Base-by-base conservation (phyloP, 2,329 filamentous ascomycete genomes). In the Macroventuria anomochaeta region DNA sequence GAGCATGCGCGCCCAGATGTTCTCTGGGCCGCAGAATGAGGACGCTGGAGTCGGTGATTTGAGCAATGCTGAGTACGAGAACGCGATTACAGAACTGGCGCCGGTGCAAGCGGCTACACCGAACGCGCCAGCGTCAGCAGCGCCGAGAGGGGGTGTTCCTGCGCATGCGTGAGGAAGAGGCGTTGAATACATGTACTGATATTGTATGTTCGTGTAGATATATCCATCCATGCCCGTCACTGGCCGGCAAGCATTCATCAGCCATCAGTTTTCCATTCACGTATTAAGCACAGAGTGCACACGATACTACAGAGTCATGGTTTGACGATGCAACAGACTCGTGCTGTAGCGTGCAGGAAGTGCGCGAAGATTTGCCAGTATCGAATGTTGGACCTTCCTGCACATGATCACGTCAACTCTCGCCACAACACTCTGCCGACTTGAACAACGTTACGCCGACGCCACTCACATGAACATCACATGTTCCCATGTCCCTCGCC, bases 1-100 rank as follows among this genome's bases (percentile, higher is more conserved):
- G 55, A 79, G 83, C 56, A 74, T 75, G 54, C 67, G 73, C 17
- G 81, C 80, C 3, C 72, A 75, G 51, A 64, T 75, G 69, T 72
- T 73, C 55, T 72, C 71, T 17, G 71, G 70, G 2, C 63, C 67
- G 29, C 64, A 68, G 60, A 57, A 62, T 25, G 71, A 71, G 23
- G 70, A 71, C 3, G 63, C 58, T 2, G 62, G 44, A 18, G 53
- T 41, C 3, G 40, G 38, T 3, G 59, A 56, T 3, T 32, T 68
- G 49, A 68, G 55, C 26, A 59, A 61, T 1, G 61, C 62, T 4
- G 67, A 72, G 15, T 56, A 64, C 5, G 66, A 73, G 12, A 67
- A 65, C 25, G 69, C 68, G 3, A 10, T 77, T 20, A 67, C 76
- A 32, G 76, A 76, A 53, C 57, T 76, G 12, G 26, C 23, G 8